phyloP scores from a whole-genome alignment of 1,284 basidiomycete genomes.

The Ganoderma lingzhi region DNA sequence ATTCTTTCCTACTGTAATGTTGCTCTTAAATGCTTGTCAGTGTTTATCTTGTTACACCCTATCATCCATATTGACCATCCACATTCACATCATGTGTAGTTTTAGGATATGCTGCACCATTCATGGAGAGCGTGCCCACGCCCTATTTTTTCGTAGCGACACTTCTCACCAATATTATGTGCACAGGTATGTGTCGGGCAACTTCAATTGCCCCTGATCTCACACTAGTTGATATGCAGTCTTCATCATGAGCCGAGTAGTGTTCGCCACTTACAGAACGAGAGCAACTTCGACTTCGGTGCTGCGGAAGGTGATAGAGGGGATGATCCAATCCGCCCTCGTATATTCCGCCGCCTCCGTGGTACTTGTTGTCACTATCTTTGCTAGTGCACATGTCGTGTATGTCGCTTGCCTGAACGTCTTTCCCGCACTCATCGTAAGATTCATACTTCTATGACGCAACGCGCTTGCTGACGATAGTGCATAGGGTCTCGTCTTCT shows the following conservation, averaged over 20 bases:
- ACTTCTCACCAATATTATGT: conserved; percentile 1
- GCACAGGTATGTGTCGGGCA: neutral
- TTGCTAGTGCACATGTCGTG: neutral
- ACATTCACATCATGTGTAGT: neutral
- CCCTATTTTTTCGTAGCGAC: neutral
- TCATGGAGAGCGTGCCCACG: neutral
- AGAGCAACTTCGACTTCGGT: neutral
- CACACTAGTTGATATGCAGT: neutral
- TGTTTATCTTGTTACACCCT: too few relatives aligned
- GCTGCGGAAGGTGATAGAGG: conserved; percentile 5
- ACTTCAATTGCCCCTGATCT: neutral
- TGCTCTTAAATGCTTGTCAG: conserved; percentile 2
- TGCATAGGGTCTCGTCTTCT: neutral
- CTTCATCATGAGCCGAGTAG: neutral
- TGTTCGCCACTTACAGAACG: neutral
- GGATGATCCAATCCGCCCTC: conserved; percentile 7
- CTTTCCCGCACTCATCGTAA: conserved; percentile 8
- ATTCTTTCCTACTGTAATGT: neutral
- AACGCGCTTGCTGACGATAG: neutral
- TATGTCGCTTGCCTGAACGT: neutral
- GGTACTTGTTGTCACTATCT: neutral
- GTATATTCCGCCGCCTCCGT: conserved; percentile 6
- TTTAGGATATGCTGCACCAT: neutral
- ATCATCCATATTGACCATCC: neutral
- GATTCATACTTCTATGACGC: neutral